These are phyloP conservation scores for Solanum chilense DNA, from an alignment of 257 asterid species.

Conservation along the genomic window DNA sequence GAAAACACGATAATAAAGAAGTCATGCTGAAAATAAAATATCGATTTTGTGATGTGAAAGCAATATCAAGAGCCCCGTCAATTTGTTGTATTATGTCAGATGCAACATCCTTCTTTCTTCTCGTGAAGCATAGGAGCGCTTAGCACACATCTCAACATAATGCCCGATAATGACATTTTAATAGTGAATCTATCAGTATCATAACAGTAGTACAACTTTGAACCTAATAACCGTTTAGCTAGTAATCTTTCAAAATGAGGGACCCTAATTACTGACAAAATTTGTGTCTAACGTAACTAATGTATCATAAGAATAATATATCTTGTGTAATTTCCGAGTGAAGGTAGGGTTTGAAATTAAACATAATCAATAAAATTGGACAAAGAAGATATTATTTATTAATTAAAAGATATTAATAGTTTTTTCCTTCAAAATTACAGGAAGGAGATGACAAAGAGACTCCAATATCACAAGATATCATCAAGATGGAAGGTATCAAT, in stretches of 20 bases:
- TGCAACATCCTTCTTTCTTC: neutral
- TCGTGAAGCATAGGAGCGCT: neutral
- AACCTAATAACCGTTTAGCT: neutral
- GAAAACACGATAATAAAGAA: neutral
- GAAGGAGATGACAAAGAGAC: neutral
- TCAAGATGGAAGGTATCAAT: neutral
- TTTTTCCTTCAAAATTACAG: neutral
- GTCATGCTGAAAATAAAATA: neutral
- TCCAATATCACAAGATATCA: neutral
- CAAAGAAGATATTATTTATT: neutral
- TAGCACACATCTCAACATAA: neutral
- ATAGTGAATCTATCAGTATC: neutral
- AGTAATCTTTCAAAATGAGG: neutral
- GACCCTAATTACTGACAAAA: neutral
- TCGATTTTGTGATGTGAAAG: neutral
- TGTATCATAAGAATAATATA: neutral
- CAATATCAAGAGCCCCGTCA: neutral
- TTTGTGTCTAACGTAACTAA: neutral
- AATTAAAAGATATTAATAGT: neutral
- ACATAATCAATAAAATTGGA: neutral
- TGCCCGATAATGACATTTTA: neutral
- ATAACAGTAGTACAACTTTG: neutral
- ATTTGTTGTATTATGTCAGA: neutral
- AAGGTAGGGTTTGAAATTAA: neutral
- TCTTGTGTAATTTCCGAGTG: neutral